Conservation (phyloP, 2,329 filamentous ascomycete genomes). For the Proliferodiscus dingleyae region DNA sequence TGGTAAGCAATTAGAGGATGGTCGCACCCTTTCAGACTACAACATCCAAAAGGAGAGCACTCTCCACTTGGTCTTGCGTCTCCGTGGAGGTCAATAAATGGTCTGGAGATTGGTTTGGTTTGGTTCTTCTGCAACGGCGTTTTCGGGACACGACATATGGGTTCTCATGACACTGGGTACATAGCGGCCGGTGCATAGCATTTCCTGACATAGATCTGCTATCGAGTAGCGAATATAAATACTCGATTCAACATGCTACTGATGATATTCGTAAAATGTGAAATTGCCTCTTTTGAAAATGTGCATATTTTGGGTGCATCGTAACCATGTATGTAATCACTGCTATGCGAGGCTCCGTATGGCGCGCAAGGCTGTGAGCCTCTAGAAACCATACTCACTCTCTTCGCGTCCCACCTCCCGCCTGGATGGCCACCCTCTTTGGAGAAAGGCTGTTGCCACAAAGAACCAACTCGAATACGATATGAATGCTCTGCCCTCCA, state of each 20-base stretch:
- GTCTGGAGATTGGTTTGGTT: conserved; percentile 3
- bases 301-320: too few species aligned
- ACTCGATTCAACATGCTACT: too few species aligned
- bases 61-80: conserved; percentile 64
- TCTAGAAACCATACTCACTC: too few species aligned
- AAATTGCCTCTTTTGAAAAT: too few species aligned
- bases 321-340: too few species aligned
- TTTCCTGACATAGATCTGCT: not conserved
- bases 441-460: too few species aligned
- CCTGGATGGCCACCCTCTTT: too few species aligned
- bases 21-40: conserved; percentile 73
- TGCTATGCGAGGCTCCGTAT: conserved; percentile 1
- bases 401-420: too few species aligned
- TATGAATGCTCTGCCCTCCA: too few species aligned
- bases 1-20: conserved; percentile 69
- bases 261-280: too few species aligned
- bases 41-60: conserved; percentile 80
- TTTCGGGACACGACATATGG: conserved; percentile 6
- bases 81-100: conserved; percentile 57
- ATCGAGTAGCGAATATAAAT: too few species aligned
- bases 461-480: too few species aligned
- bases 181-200: conserved; percentile 13
- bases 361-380: conserved; percentile 1
- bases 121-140: conserved; percentile 22
- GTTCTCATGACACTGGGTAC: conserved; percentile 4